Evolutionary conservation across 192 early-diverging fungal species (phyloP).

Genomic region (Mortierella antarctica): DNA sequence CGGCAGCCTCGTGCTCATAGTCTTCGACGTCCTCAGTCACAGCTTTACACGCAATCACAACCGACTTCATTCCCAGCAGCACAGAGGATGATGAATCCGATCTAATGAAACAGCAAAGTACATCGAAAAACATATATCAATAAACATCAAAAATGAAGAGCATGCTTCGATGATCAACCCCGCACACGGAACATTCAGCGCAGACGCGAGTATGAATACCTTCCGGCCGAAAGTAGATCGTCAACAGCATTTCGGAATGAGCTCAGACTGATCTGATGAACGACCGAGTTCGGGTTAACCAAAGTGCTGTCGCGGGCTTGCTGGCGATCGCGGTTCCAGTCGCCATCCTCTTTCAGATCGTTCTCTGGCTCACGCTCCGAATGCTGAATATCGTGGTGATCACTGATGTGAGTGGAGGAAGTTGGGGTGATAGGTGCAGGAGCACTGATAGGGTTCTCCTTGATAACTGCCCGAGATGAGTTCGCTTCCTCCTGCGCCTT

Average conservation of each 20-base stretch:
- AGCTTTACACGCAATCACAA: slow-evolving; percentile 84
- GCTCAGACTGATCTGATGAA: slow-evolving; percentile 71
- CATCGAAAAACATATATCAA: background rate
- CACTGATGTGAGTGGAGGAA: slow-evolving; percentile 1
- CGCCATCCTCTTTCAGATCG: slow-evolving; percentile 30
- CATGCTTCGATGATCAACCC: background rate
- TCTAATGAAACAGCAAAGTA: slow-evolving; percentile 31
- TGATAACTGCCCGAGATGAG: background rate
- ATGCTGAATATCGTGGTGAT: background rate
- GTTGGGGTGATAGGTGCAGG: slow-evolving; percentile 10
- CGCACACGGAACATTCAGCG: background rate
- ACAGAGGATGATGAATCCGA: slow-evolving; percentile 78
- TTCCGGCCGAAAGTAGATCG: slow-evolving; percentile 78
- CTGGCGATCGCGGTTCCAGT: slow-evolving; percentile 61
- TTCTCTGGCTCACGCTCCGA: slow-evolving; percentile 3
- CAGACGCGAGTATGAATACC: slow-evolving; percentile 49
- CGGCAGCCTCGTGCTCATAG: slow-evolving; percentile 66
- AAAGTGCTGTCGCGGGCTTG: slow-evolving; percentile 73
- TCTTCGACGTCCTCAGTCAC: slow-evolving; percentile 87
- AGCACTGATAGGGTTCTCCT: background rate
- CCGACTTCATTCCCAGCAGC: slow-evolving; percentile 84
- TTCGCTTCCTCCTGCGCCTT: slow-evolving; percentile 7
- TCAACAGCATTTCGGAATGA: slow-evolving; percentile 73
- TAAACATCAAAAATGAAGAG: background rate
- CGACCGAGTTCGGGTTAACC: slow-evolving; percentile 72